These are phyloP conservation scores for Helicocarpus griseus DNA, from an alignment of 2,329 filamentous ascomycete genomes.

Conservation along the genomic window DNA sequence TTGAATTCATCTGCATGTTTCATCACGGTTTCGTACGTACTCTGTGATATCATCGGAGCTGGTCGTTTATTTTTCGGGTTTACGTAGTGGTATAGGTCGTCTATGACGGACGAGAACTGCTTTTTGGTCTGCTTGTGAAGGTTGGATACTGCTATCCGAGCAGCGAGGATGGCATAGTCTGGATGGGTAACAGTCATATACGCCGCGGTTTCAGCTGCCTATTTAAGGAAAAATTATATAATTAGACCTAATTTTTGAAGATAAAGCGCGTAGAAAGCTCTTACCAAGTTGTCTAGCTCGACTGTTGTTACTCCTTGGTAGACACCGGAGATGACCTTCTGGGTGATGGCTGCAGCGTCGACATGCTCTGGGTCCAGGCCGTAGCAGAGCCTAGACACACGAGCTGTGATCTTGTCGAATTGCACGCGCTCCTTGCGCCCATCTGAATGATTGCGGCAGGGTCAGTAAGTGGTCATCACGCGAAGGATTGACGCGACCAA, in stretches of 20 bases:
- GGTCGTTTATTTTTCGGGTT: constrained; percentile 80
- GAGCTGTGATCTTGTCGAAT: constrained; percentile 99
- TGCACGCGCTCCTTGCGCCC: constrained; percentile 99
- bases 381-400: constrained; percentile 95
- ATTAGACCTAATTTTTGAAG: constrained; percentile 2
- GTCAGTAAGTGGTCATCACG: constrained; percentile 18
- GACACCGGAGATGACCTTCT: constrained; percentile 98
- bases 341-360: constrained; percentile 94
- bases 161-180: constrained; percentile 96
- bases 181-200: constrained; percentile 99
- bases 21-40: constrained; percentile 88
- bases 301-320: constrained; percentile 96
- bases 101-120: constrained; percentile 93
- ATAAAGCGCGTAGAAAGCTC: constrained; percentile 25
- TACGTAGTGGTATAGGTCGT: constrained; percentile 88
- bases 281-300: constrained; percentile 91
- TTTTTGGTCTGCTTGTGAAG: constrained; percentile 99
- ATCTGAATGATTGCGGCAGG: constrained; percentile 47
- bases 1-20: constrained; percentile 94
- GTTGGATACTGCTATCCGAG: constrained; percentile 97
- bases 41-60: constrained; percentile 90
- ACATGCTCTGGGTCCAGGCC: constrained; percentile 92
- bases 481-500: no score
- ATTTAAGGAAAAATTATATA: constrained; percentile 7
- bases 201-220: constrained; percentile 97